Base-by-base conservation (phyloP, 495 filamentous ascomycete species). In the Neurospora intermedia region DNA sequence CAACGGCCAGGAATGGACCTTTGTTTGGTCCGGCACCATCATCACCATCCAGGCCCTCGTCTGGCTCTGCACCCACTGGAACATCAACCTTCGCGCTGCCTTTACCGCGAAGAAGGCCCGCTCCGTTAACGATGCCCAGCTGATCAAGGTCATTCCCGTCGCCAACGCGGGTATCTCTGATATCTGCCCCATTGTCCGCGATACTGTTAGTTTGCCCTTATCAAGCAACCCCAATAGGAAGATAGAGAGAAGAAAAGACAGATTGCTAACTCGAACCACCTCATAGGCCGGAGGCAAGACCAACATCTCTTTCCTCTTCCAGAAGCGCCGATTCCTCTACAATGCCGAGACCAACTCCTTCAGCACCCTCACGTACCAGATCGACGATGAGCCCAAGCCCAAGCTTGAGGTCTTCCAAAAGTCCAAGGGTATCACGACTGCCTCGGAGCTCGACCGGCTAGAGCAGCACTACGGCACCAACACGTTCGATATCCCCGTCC, bases 11-110 rank as follows among this genome's bases (percentile, higher is more conserved):
- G 96, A 99, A 84, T 99, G 96, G 96, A 98, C 96, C 10, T 97
- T 97, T 81, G 93, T 98, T 70, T 99, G 90, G 87, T 86, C 91
- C 73, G 94, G 92, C 74, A 87, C 89, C 41, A 97, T 98, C 78
- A 86, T 97, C 79, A 97, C 94, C 15, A 75, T 89, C 69, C 96
- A 99, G 85, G 89, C 92, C 73, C 87, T 99, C 73, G 84, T 92
- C 69, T 99, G 96, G 96, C 86, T 99, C 73, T 95, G 91, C 84
- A 98, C 96, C 35, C 91, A 98, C 84, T 99, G 96, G 96, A 97
- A 91, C 80, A 93, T 99, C 80, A 89, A 93, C 77, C 84, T 98
- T 74, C 89, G 90, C 74, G 89, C 91, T 7, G 78, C 91, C 75
- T 98, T 98, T 80, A 99, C 94, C 8, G 86, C 93, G 5, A 92